These are phyloP conservation scores for Cyclanthera cordifolia DNA, from an alignment of 306 rosid genomes.

Conservation along the genomic window DNA sequence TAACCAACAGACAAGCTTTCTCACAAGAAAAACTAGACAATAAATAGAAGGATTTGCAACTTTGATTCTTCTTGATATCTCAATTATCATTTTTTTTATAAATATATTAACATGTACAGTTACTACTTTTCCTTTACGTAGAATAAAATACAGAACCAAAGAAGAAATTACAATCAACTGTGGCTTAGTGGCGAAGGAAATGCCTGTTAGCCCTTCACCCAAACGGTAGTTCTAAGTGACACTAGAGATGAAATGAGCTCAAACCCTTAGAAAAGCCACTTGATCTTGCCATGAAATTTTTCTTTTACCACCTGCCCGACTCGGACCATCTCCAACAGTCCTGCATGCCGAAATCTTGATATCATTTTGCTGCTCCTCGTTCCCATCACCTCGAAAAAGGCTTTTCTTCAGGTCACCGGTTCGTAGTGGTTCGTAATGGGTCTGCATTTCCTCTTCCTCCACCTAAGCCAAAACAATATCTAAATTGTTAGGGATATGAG, in stretches of 20 bases:
- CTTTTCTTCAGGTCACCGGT: constrained; percentile 59
- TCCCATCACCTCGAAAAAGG: constrained; percentile 33
- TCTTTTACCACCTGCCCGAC: constrained; percentile 68
- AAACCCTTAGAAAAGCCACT: constrained; percentile 87
- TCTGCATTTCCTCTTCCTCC: constrained; percentile 91
- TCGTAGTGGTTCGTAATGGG: constrained; percentile 30
- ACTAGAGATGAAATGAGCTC: constrained; percentile 20
- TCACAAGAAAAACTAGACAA: neutral
- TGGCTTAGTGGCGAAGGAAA: neutral
- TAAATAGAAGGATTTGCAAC: neutral
- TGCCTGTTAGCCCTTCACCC: neutral
- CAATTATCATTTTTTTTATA: neutral
- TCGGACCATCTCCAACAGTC: constrained; percentile 56
- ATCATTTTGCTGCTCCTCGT: constrained; percentile 52
- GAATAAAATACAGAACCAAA: constrained; percentile 8
- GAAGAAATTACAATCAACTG: constrained; percentile 6
- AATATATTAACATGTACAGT: constrained; percentile 7
- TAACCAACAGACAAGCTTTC: neutral
- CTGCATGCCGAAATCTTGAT: constrained; percentile 63
- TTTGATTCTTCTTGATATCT: neutral
- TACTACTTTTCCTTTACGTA: constrained; percentile 11
- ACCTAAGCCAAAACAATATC: constrained; percentile 25
- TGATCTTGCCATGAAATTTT: constrained; percentile 98
- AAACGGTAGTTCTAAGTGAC: neutral
- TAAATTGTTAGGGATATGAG: neutral